A percentile compares a stretch with the other conserved stretches of the same genome.
These are phyloP conservation scores for Moricandia arvensis DNA, from an alignment of 345 rosid genomes.

Conservation along the genomic window DNA sequence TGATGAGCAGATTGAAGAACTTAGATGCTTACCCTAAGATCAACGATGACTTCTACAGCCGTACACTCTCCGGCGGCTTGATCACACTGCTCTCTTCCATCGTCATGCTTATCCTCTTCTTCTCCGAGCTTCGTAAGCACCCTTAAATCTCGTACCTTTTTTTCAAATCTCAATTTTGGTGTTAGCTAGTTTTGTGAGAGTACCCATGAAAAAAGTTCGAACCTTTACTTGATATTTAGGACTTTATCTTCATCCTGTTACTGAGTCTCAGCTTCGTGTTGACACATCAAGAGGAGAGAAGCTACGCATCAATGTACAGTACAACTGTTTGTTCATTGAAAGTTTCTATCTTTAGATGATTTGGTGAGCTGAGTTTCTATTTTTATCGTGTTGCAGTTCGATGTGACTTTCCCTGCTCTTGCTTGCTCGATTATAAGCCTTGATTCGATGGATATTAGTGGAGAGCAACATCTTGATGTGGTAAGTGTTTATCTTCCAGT, in stretches of 20 bases:
- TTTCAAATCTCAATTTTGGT: too few relatives aligned
- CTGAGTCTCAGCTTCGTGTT: conserved; percentile 90
- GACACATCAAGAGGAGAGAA: conserved; percentile 96
- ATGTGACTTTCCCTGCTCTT: conserved; percentile 86
- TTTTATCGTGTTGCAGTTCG: conserved; percentile 58
- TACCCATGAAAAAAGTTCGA: not conserved
- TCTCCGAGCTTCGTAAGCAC: conserved; percentile 61
- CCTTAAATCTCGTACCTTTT: not conserved
- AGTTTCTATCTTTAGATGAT: not conserved
- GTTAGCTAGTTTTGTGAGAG: too few relatives aligned
- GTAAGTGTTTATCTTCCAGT: conserved; percentile 54
- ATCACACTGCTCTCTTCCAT: conserved; percentile 70
- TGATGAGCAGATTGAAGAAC: conserved; percentile 62
- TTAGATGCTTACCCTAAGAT: conserved; percentile 87
- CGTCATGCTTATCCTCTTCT: conserved; percentile 62
- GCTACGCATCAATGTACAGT: conserved; percentile 73
- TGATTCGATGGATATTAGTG: conserved; percentile 96
- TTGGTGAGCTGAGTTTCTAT: not conserved
- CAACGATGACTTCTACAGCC: conserved; percentile 86
- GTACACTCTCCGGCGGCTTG: conserved; percentile 83
- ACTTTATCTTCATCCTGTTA: conserved; percentile 74
- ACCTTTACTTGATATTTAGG: conserved; percentile 36
- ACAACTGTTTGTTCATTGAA: not conserved
- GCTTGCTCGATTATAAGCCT: conserved; percentile 87
- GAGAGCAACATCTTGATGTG: conserved; percentile 93